Conservation (phyloP, 371 early-diverging fungal genomes). For the Parasitella parasitica region DNA sequence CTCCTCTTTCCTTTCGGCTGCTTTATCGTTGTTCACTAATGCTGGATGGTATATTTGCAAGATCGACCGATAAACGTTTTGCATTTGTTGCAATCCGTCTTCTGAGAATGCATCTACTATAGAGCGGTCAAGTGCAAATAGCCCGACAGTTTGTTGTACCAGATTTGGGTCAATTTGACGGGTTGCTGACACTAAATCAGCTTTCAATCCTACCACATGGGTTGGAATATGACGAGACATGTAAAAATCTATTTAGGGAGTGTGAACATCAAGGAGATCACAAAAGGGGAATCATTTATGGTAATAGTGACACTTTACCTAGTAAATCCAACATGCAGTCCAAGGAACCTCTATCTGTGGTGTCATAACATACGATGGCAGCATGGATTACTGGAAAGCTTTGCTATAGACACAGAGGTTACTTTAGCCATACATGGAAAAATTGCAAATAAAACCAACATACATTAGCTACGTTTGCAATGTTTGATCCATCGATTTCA, state of each 20-base stretch:
- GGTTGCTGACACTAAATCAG: conserved; percentile 17
- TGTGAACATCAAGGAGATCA: background rate
- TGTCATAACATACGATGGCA: conserved; percentile 43
- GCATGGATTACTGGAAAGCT: conserved; percentile 30
- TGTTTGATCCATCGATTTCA: conserved; percentile 24
- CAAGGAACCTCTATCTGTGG: conserved; percentile 29
- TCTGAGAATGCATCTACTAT: conserved; percentile 34
- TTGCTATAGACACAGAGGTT: too few relatives aligned
- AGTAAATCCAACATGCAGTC: conserved; percentile 39
- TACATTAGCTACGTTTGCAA: background rate
- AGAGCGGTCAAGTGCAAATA: conserved; percentile 26
- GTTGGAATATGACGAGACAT: conserved; percentile 34
- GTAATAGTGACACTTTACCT: conserved; percentile 29
- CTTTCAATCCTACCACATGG: conserved; percentile 34
- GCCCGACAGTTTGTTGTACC: conserved; percentile 21
- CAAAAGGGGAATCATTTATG: background rate
- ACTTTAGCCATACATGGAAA: too few relatives aligned
- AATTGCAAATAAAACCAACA: background rate
- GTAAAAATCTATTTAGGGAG: conserved; percentile 24
- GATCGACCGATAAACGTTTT: conserved; percentile 21
- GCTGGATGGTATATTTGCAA: conserved; percentile 7
- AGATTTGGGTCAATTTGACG: conserved; percentile 29
- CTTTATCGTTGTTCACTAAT: background rate
- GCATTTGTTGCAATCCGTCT: conserved; percentile 25
- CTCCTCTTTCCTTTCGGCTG: background rate